Conservation (phyloP, 768 basidiomycete genomes). For the Galerina sulciceps region DNA sequence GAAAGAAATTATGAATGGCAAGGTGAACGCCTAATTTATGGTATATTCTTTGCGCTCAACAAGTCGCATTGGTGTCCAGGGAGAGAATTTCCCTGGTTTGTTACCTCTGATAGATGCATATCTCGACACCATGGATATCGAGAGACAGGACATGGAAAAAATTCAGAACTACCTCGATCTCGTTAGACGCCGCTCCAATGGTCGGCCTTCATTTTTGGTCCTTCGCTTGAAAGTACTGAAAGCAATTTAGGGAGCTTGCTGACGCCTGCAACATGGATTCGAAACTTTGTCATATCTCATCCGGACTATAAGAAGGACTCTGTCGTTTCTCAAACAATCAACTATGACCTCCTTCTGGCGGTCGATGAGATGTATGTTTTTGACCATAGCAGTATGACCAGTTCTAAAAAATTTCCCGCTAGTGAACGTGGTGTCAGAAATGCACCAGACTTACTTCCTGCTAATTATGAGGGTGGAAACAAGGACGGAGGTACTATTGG, state of each 20-base stretch:
- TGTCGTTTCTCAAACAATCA: conserved; percentile 89
- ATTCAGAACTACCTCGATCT: conserved; percentile 83
- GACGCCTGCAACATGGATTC: conserved; percentile 93
- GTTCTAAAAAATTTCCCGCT: not conserved
- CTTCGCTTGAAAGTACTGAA: not conserved
- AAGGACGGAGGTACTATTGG: conserved; percentile 51
- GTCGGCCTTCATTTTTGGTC: conserved; percentile 42
- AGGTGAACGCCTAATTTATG: conserved; percentile 46
- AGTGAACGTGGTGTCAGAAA: conserved; percentile 73
- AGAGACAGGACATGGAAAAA: conserved; percentile 56
- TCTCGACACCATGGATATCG: conserved; percentile 83
- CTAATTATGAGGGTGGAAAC: conserved; percentile 54
- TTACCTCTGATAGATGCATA: conserved; percentile 83
- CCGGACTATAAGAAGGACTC: conserved; percentile 93
- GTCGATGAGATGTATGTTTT: conserved; percentile 87
- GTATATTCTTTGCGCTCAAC: not conserved
- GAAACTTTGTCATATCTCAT: conserved; percentile 88
- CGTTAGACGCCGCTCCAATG: conserved; percentile 77
- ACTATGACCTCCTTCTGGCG: conserved; percentile 89
- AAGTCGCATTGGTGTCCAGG: conserved; percentile 37
- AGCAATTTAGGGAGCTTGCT: conserved; percentile 63
- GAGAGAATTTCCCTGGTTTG: conserved; percentile 74
- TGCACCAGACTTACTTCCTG: conserved; percentile 67
- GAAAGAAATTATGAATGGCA: conserved; percentile 94
- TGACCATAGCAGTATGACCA: not conserved